Percentiles rank a stretch among this genome's conserved stretches.
Evolutionary conservation across 2,329 filamentous ascomycete genomes (phyloP).

Genomic region (Colletotrichum destructivum): DNA sequence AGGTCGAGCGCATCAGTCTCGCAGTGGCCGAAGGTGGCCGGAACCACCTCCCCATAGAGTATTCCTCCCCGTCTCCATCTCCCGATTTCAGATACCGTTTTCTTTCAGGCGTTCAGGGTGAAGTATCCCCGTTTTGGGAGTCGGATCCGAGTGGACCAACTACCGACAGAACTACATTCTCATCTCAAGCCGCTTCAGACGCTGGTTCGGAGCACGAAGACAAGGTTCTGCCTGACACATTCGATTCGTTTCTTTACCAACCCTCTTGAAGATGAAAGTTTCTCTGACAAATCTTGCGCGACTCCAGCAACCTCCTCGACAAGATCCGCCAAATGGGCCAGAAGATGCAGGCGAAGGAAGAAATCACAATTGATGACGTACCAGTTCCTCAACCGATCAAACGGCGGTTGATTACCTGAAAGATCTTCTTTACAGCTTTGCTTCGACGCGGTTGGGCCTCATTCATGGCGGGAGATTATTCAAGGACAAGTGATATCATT

Average conservation of each 20-base stretch:
- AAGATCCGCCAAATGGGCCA: conserved; percentile 66
- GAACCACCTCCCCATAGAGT: conserved; percentile 71
- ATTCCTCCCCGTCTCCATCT: conserved; percentile 57
- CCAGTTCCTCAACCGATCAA: conserved; percentile 62
- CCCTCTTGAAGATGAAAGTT: conserved; percentile 47
- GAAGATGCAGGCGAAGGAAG: conserved; percentile 52
- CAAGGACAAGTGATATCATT: not conserved
- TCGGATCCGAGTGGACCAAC: conserved; percentile 35
- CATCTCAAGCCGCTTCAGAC: conserved; percentile 23
- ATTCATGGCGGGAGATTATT: not conserved
- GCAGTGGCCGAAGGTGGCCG: conserved; percentile 70
- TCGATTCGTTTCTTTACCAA: not conserved
- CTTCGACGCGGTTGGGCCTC: not conserved
- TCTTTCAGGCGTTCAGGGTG: conserved; percentile 24
- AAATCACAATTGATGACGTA: conserved; percentile 51
- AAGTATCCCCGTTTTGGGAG: conserved; percentile 39
- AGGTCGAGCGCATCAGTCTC: conserved; percentile 65
- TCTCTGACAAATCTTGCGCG: conserved; percentile 48
- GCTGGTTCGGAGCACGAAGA: conserved; percentile 16
- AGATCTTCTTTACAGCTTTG: conserved; percentile 5
- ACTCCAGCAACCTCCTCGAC: conserved; percentile 67
- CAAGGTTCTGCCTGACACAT: conserved; percentile 1
- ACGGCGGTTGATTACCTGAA: conserved; percentile 58
- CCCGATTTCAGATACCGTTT: conserved; percentile 49
- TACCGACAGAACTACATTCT: not conserved